A percentile compares a stretch with the other conserved stretches of the same genome.
phyloP scores from a whole-genome alignment of 2,329 filamentous ascomycete species.

The Phaeosphaeria sp. region DNA sequence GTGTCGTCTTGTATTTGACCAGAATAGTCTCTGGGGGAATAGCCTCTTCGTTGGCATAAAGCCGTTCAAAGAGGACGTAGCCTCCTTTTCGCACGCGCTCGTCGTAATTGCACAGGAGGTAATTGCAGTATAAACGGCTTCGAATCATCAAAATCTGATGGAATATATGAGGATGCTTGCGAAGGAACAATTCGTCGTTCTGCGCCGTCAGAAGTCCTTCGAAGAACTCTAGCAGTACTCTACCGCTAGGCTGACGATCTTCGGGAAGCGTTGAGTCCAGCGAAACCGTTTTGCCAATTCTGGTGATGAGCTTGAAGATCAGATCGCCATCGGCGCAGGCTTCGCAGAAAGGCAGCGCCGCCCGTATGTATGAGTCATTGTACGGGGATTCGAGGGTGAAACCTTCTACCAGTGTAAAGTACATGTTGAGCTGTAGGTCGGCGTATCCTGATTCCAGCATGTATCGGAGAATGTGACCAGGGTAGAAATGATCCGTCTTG shows the following conservation, averaged over 20 bases:
- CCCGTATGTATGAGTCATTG: conserved; percentile 41
- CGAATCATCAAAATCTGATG: conserved; percentile 26
- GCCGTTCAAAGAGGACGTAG: conserved; percentile 24
- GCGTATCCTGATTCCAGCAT: conserved; percentile 33
- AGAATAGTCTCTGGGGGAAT: conserved; percentile 18
- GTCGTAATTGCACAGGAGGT: conserved; percentile 39
- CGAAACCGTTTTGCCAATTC: conserved; percentile 26
- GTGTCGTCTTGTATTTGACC: conserved; percentile 29
- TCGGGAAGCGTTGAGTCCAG: conserved; percentile 15
- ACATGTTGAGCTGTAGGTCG: conserved; percentile 21
- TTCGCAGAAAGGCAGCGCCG: conserved; percentile 41
- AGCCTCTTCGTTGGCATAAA: conserved; percentile 31
- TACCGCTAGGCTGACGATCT: conserved; percentile 27
- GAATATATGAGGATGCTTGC: conserved; percentile 27
- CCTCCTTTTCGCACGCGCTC: conserved; percentile 36
- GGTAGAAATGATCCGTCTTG: conserved; percentile 40
- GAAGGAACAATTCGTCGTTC: conserved; percentile 30
- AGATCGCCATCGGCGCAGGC: conserved; percentile 17
- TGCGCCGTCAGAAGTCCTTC: conserved; percentile 25
- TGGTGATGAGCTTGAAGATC: conserved; percentile 26
- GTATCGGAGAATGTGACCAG: conserved; percentile 43
- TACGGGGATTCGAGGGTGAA: conserved; percentile 30
- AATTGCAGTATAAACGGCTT: conserved; percentile 23
- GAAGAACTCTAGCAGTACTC: conserved; percentile 37
- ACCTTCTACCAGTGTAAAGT: conserved; percentile 39